These are phyloP conservation scores for Botrytis aclada DNA, from an alignment of 2,329 filamentous ascomycete species.

Conservation along the genomic window DNA sequence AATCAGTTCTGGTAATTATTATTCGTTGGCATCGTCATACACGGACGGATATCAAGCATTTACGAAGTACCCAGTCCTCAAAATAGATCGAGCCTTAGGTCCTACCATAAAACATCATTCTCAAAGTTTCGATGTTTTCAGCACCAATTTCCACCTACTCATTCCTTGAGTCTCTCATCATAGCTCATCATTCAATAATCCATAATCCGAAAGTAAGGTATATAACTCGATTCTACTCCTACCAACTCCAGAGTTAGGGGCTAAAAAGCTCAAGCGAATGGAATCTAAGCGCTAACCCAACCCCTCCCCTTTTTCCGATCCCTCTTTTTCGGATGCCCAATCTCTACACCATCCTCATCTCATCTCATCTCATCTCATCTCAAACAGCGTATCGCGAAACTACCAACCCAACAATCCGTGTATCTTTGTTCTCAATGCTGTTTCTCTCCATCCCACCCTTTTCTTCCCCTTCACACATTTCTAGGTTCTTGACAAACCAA, in stretches of 20 bases:
- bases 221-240: neutral
- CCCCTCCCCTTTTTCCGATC: neutral
- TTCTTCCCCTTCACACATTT: neutral
- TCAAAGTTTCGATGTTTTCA: neutral
- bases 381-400: conserved; percentile 9
- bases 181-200: neutral
- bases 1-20: neutral
- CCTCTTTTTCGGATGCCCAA: neutral
- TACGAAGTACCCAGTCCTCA: neutral
- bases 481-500: neutral
- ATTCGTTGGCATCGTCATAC: neutral
- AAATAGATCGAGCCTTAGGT: neutral
- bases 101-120: neutral
- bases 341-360: neutral
- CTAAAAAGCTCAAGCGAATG: neutral
- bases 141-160: neutral
- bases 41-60: neutral
- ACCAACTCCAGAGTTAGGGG: neutral
- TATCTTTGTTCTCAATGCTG: neutral
- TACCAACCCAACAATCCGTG: neutral
- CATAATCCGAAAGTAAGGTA: neutral
- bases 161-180: too few species aligned
- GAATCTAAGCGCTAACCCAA: neutral
- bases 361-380: neutral
- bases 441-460: neutral